Conservation (phyloP, 768 basidiomycete genomes). For the Hydnomerulius pinastri region DNA sequence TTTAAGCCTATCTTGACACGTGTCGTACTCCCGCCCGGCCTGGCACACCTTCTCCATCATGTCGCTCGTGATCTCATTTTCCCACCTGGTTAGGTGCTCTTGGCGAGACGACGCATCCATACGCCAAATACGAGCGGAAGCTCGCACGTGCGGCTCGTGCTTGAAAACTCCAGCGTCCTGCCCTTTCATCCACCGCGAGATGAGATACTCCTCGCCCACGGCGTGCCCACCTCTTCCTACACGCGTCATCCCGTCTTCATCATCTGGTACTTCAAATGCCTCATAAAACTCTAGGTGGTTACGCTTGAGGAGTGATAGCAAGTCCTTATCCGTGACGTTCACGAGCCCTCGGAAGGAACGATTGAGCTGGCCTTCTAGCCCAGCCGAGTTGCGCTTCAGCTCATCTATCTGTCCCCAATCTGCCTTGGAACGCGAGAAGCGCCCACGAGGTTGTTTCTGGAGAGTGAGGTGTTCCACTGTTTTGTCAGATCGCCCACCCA, state of each 20-base stretch:
- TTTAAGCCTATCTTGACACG: constrained; percentile 34
- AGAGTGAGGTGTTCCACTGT: constrained; percentile 50
- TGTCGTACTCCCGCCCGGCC: constrained; percentile 43
- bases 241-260: constrained; percentile 42
- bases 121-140: constrained; percentile 37
- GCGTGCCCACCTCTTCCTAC: constrained; percentile 44
- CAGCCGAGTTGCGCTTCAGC: constrained; percentile 28
- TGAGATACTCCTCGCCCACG: constrained; percentile 41
- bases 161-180: constrained; percentile 46
- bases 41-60: constrained; percentile 36
- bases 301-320: constrained; percentile 54
- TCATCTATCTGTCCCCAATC: constrained; percentile 47
- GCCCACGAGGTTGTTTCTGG: constrained; percentile 37
- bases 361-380: constrained; percentile 26
- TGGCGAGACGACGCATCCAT: constrained; percentile 35
- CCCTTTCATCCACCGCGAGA: constrained; percentile 50
- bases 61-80: constrained; percentile 35
- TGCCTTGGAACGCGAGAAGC: constrained; percentile 21
- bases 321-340: constrained; percentile 22
- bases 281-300: constrained; percentile 45
- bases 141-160: constrained; percentile 21
- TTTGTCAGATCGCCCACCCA: constrained; percentile 56
- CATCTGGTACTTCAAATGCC: constrained; percentile 48
- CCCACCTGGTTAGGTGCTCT: constrained; percentile 36
- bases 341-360: constrained; percentile 32